phyloP scores from a whole-genome alignment of 2,329 filamentous ascomycete genomes.

The Neonectria ditissima region DNA sequence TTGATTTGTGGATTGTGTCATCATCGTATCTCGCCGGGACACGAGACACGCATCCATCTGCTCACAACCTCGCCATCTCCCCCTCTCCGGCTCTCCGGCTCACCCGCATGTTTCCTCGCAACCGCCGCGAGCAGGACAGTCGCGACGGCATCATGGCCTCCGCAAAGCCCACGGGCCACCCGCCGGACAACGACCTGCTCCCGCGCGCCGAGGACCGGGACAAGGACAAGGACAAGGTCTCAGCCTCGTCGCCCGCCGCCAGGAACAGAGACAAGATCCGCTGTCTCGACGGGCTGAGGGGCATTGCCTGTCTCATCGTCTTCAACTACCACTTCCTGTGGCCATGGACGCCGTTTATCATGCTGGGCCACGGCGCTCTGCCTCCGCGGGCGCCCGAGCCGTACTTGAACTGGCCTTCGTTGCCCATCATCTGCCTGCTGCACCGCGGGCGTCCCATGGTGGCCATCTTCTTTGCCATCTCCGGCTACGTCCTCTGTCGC shows the following conservation, averaged over 20 bases:
- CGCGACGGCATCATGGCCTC: background rate
- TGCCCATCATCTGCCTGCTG: conserved; percentile 56
- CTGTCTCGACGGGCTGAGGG: conserved; percentile 56
- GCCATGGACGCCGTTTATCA: conserved; percentile 55
- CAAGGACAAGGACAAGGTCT: background rate
- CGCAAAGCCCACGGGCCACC: background rate
- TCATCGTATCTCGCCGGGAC: background rate
- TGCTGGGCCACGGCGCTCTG: conserved; percentile 55
- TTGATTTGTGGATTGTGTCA: background rate
- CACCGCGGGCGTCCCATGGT: conserved; percentile 57
- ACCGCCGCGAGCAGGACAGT: background rate
- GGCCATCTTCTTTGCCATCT: conserved; percentile 58
- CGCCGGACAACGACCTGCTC: background rate
- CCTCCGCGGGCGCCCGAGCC: conserved; percentile 52
- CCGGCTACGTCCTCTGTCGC: conserved; percentile 56
- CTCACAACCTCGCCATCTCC: background rate
- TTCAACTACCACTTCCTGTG: conserved; percentile 59
- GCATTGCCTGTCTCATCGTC: conserved; percentile 56
- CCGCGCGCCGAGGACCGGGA: background rate
- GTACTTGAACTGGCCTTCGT: conserved; percentile 46
- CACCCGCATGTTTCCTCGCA: background rate
- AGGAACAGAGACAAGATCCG: conserved; percentile 50
- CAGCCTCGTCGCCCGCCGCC: conserved; percentile 5
- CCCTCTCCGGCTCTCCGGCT: background rate
- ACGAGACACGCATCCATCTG: too few species aligned